Evolutionary conservation across 2,329 filamentous ascomycete genomes (phyloP).

Genomic region (Aureobasidium leucospermi): DNA sequence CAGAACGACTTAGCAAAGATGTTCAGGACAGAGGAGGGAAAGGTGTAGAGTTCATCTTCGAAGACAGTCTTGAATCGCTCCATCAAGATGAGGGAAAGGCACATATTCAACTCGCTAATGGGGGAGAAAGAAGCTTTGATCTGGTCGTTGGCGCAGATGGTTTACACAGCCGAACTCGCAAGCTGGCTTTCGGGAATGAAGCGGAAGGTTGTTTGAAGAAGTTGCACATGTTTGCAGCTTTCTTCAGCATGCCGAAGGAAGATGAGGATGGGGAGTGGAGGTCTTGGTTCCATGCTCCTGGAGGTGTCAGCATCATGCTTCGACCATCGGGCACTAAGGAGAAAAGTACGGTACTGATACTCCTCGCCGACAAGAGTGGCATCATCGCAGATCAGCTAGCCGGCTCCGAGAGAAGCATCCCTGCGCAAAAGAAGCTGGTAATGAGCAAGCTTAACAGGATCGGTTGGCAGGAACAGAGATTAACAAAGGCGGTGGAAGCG

Average conservation of each 20-base stretch:
- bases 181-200: conserved; percentile 22
- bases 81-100: conserved; percentile 22
- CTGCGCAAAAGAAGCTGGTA: conserved; percentile 20
- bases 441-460: conserved; percentile 20
- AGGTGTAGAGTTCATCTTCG: conserved; percentile 25
- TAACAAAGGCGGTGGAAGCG: conserved; percentile 30
- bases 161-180: conserved; percentile 23
- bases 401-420: conserved; percentile 14
- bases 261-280: conserved; percentile 24
- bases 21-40: conserved; percentile 20
- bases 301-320: conserved; percentile 24
- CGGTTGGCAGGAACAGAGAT: conserved; percentile 27
- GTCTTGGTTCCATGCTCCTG: conserved; percentile 25
- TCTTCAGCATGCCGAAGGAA: conserved; percentile 25
- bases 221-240: conserved; percentile 25
- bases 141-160: conserved; percentile 29
- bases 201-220: conserved; percentile 17
- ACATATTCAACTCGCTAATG: conserved; percentile 22
- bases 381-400: background rate
- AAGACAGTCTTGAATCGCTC: conserved; percentile 20
- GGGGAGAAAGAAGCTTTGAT: conserved; percentile 19
- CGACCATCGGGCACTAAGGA: conserved; percentile 21
- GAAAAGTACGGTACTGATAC: conserved; percentile 22
- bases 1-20: too few relatives aligned
- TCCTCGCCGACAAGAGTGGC: conserved; percentile 20